Conservation (phyloP, 2,329 filamentous ascomycete genomes). For the Pyrenochaeta sp. region DNA sequence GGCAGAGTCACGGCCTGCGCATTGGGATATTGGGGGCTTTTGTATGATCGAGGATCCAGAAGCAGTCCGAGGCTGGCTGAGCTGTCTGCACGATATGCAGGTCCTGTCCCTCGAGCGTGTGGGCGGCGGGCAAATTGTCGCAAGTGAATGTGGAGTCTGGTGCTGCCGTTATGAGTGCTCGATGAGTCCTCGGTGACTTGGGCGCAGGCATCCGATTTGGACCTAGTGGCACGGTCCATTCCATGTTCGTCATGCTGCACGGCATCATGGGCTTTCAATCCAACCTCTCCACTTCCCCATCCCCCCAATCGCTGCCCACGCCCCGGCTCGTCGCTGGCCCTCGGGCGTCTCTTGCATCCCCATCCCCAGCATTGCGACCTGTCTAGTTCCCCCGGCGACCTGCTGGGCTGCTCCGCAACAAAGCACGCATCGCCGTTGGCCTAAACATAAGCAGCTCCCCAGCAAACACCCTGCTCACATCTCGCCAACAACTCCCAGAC, state of each 20-base stretch:
- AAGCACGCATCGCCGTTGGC: neutral
- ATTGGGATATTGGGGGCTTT: no score
- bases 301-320: neutral
- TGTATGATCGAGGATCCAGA: no score
- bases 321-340: slow-evolving; percentile 1
- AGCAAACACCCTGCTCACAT: slow-evolving; percentile 15
- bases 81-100: no score
- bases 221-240: slow-evolving; percentile 1
- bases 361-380: neutral
- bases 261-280: slow-evolving; percentile 2
- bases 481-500: slow-evolving; percentile 7
- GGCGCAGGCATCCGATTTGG: neutral
- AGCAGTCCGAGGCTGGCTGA: no score
- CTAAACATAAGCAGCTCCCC: slow-evolving; percentile 5
- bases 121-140: no score
- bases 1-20: no score
- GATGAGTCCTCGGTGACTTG: no score
- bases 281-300: slow-evolving; percentile 4
- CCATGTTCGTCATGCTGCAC: slow-evolving; percentile 5
- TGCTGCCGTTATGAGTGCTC: slow-evolving; percentile 1
- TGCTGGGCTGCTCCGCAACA: neutral
- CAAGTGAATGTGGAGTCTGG: neutral
- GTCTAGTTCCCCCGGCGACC: no score
- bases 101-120: no score
- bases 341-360: neutral